These are phyloP conservation scores for Globisporangium splendens DNA, from an alignment of 352 stramenopile species.

Conservation along the genomic window DNA sequence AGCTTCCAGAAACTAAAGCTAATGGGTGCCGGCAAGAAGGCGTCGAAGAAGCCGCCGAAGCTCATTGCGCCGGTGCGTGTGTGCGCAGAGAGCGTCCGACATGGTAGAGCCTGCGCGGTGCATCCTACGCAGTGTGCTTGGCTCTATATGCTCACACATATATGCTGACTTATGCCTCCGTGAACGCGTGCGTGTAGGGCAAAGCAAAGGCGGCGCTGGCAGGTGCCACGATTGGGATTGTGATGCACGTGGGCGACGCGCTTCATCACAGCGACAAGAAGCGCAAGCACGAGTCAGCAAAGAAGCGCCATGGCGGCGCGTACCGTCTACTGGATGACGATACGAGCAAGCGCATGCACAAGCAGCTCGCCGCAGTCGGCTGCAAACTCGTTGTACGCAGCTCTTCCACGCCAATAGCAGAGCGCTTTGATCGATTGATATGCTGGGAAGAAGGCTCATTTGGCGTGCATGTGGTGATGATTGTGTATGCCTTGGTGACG, in stretches of 20 bases:
- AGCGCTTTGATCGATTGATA: no score
- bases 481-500: background rate
- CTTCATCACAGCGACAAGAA: conserved; percentile 25
- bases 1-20: no score
- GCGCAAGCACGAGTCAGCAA: conserved; percentile 11
- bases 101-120: background rate
- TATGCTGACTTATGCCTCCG: no score
- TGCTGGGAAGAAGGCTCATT: no score
- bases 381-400: conserved; percentile 60
- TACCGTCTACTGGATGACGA: conserved; percentile 42
- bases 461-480: no score
- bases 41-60: conserved; percentile 34
- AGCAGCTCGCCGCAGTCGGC: conserved; percentile 44
- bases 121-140: background rate
- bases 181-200: no score
- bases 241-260: background rate
- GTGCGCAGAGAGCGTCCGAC: background rate
- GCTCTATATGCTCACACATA: background rate
- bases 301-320: background rate
- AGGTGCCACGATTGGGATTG: no score
- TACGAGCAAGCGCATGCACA: conserved; percentile 48
- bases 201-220: no score
- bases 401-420: no score
- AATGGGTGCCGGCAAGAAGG: conserved; percentile 18
- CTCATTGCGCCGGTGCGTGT: conserved; percentile 9